Conservation (phyloP, 345 rosid species). For the Eucalyptus erythrocorys region DNA sequence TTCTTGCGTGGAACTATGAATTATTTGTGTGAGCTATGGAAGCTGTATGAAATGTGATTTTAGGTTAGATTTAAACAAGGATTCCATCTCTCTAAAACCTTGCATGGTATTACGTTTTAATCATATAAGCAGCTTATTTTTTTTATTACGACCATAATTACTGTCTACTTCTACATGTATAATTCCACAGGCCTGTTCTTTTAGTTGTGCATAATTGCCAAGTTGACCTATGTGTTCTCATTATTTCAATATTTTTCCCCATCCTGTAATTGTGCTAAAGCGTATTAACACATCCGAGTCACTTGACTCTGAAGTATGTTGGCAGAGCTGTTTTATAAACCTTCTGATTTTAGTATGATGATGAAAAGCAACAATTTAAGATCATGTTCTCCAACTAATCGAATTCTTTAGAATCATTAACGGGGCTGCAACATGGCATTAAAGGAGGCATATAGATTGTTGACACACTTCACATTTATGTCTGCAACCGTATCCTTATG, state of each 20-base stretch:
- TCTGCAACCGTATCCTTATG: background rate
- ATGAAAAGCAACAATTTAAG: background rate
- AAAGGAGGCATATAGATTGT: background rate
- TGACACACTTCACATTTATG: background rate
- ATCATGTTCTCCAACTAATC: background rate
- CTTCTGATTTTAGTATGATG: background rate
- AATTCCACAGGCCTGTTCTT: background rate
- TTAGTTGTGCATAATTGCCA: background rate
- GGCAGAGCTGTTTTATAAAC: background rate
- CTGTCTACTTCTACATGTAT: background rate
- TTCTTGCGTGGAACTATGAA: background rate
- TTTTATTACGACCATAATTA: background rate
- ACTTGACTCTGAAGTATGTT: background rate
- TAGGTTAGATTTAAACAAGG: background rate
- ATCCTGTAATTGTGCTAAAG: background rate
- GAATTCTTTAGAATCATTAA: background rate
- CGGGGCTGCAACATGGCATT: background rate
- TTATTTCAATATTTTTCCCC: background rate
- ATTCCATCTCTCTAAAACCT: background rate
- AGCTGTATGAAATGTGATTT: background rate
- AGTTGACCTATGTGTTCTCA: background rate
- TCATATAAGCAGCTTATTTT: background rate
- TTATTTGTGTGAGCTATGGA: background rate
- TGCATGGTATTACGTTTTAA: background rate
- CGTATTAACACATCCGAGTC: background rate